Evolutionary conservation across 176 grass and related monocot species (phyloP).

Genomic region (Thinopyrum elongatum): DNA sequence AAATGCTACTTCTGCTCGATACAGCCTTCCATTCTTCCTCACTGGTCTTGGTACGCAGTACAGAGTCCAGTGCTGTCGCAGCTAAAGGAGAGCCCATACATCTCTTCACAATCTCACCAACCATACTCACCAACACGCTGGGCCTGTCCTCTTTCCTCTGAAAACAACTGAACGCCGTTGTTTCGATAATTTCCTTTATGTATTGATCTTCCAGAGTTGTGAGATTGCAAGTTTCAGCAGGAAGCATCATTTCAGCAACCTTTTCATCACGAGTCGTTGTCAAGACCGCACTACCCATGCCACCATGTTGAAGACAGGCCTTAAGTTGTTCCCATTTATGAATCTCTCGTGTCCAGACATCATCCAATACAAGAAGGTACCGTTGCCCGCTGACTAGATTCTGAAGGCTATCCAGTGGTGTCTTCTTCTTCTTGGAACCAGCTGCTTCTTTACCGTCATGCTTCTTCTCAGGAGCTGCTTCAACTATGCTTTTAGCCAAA

Average conservation of each 20-base stretch:
- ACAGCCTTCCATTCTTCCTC: background rate
- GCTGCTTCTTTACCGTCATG: background rate
- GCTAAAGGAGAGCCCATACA: background rate
- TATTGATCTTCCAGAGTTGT: background rate
- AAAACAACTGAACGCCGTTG: background rate
- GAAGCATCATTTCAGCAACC: background rate
- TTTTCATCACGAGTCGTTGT: background rate
- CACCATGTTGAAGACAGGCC: background rate
- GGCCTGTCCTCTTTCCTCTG: background rate
- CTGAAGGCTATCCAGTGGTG: background rate
- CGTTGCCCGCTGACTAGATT: background rate
- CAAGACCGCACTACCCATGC: background rate
- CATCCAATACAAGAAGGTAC: background rate
- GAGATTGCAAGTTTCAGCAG: background rate
- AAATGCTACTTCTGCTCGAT: background rate
- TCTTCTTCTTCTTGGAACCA: background rate
- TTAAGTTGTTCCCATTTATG: background rate
- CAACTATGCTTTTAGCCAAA: background rate
- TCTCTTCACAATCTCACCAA: background rate
- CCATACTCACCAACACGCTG: background rate
- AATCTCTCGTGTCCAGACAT: background rate
- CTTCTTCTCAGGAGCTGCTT: background rate
- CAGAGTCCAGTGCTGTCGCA: background rate
- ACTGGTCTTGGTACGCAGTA: background rate
- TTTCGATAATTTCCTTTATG: background rate